phyloP scores from a whole-genome alignment of 495 filamentous ascomycete species.

The Jackrogersella multiformis region DNA sequence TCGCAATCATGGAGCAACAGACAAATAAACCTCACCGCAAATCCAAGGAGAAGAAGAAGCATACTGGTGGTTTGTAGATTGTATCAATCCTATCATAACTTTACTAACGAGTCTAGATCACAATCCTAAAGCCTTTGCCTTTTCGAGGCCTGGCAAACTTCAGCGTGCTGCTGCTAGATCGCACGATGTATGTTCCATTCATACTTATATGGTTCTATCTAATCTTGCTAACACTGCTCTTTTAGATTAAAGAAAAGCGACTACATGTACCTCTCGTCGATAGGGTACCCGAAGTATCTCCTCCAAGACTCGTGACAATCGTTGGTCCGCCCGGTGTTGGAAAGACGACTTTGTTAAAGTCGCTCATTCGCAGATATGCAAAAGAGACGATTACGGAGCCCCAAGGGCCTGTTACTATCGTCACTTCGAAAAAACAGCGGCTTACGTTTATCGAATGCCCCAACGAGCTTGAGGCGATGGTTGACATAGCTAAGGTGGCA shows the following conservation, averaged over 20 bases:
- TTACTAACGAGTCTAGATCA: slow-evolving; percentile 58
- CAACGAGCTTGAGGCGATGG: slow-evolving; percentile 91
- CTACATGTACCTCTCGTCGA: slow-evolving; percentile 96
- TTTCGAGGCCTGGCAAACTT: slow-evolving; percentile 83
- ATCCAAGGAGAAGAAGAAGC: slow-evolving; percentile 91
- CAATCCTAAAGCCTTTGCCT: slow-evolving; percentile 94
- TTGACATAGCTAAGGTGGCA: slow-evolving; percentile 94
- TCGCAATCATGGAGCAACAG: slow-evolving; percentile 76
- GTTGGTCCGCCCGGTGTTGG: slow-evolving; percentile 93
- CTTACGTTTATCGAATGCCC: slow-evolving; percentile 97
- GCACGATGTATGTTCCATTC: slow-evolving; percentile 75
- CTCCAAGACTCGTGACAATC: slow-evolving; percentile 88
- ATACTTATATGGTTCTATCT: background rate
- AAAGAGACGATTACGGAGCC: slow-evolving; percentile 93
- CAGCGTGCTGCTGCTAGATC: slow-evolving; percentile 86
- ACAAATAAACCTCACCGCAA: slow-evolving; percentile 86
- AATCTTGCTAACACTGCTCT: slow-evolving; percentile 9
- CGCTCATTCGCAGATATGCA: slow-evolving; percentile 90
- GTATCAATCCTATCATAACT: background rate
- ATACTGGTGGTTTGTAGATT: slow-evolving; percentile 53
- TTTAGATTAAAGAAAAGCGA: slow-evolving; percentile 89
- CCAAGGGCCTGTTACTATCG: slow-evolving; percentile 89
- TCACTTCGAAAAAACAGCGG: slow-evolving; percentile 90
- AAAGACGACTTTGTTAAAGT: slow-evolving; percentile 74
- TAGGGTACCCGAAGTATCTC: slow-evolving; percentile 93